A percentile compares a stretch with the other conserved stretches of the same genome.
Conservation (phyloP, 2,329 filamentous ascomycete species). For the Verticillium nubilum region DNA sequence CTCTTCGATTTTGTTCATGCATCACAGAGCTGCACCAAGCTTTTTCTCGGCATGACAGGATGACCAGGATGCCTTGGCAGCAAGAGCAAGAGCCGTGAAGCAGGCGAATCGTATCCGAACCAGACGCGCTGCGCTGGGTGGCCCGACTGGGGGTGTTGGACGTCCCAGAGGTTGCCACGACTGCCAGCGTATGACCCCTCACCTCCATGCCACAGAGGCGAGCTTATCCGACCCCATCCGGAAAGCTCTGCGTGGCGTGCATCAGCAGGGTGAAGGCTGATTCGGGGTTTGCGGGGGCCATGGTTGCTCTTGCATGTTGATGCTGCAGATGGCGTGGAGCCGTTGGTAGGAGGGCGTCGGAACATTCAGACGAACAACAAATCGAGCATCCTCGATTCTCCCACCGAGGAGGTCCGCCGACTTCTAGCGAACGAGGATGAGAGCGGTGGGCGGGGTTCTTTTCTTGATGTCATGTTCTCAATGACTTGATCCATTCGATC, state of each 20-base stretch:
- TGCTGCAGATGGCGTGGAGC: conserved; percentile 3
- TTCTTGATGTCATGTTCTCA: not conserved
- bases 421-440: not conserved
- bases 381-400: not conserved
- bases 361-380: not conserved
- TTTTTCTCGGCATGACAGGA: not conserved
- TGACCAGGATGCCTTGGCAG: not conserved
- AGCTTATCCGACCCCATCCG: not conserved
- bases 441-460: not conserved
- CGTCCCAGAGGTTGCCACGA: conserved; percentile 33
- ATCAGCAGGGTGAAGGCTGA: conserved; percentile 14
- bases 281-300: conserved; percentile 8
- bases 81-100: not conserved
- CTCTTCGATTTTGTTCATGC: not conserved
- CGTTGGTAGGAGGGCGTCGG: not conserved
- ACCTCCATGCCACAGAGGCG: conserved; percentile 14
- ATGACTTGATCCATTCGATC: not conserved
- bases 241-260: conserved; percentile 1
- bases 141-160: conserved; percentile 7
- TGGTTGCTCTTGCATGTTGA: conserved; percentile 10
- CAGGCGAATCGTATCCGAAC: not conserved
- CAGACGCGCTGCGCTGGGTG: not conserved
- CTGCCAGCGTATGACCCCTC: conserved; percentile 7
- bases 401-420: not conserved
- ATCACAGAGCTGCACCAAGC: not conserved